Conservation (phyloP, 805 yeast genomes). For the Schwanniomyces occidentalis region DNA sequence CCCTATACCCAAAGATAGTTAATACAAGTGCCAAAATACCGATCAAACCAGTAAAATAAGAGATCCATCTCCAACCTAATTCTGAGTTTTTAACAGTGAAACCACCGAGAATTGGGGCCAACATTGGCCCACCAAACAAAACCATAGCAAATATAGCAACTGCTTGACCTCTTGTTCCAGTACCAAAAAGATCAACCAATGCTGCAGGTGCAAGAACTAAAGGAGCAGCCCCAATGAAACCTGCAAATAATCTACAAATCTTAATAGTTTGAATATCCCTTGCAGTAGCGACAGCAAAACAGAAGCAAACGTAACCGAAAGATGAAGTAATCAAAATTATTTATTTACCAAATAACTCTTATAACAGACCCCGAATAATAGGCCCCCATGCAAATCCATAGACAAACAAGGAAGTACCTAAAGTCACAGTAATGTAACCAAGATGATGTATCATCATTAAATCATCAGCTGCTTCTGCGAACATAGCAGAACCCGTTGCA, state of each 20-base stretch:
- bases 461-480: conserved; percentile 55
- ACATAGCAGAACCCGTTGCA: conserved; percentile 64
- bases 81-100: conserved; percentile 22
- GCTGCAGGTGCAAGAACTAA: conserved; percentile 78
- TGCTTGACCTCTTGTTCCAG: conserved; percentile 68
- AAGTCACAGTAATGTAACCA: conserved; percentile 59
- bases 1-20: conserved; percentile 26
- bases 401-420: conserved; percentile 76
- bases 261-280: conserved; percentile 73
- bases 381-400: conserved; percentile 91
- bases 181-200: conserved; percentile 73
- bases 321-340: conserved; percentile 53
- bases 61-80: conserved; percentile 53
- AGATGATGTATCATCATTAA: conserved; percentile 54
- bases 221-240: conserved; percentile 78
- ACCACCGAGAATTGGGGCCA: conserved; percentile 61
- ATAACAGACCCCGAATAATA: conserved; percentile 77
- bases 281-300: conserved; percentile 66
- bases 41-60: conserved; percentile 45
- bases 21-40: conserved; percentile 27
- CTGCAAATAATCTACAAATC: conserved; percentile 74
- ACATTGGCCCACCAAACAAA: conserved; percentile 70
- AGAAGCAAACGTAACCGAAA: conserved; percentile 38
- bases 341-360: conserved; percentile 77
- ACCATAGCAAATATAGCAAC: conserved; percentile 63